Conservation (phyloP, 306 rosid genomes). For the Mucuna pruriens region DNA sequence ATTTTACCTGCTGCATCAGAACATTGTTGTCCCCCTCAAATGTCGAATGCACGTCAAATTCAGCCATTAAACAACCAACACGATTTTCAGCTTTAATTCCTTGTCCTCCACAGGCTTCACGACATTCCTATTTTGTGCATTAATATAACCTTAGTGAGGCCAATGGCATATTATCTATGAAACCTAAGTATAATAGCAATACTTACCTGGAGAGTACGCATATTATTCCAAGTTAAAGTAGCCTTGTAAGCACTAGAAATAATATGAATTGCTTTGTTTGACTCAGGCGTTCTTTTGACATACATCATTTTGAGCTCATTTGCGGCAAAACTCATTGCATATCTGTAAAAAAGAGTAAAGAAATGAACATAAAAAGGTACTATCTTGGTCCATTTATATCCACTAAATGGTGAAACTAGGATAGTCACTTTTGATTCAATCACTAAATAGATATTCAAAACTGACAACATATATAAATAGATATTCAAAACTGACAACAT, state of each 20-base stretch:
- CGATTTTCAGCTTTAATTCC: conserved; percentile 90
- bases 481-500: not conserved
- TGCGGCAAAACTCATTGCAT: conserved; percentile 84
- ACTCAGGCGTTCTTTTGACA: conserved; percentile 68
- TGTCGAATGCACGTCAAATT: conserved; percentile 91
- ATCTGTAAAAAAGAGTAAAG: conserved; percentile 54
- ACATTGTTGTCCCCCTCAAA: conserved; percentile 99
- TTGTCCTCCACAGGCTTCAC: conserved; percentile 97
- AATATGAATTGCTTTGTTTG: conserved; percentile 78
- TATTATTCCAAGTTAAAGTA: conserved; percentile 84
- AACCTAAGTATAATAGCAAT: conserved; percentile 20
- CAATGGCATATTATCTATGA: conserved; percentile 11
- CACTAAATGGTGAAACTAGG: conserved; percentile 4
- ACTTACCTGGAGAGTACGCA: conserved; percentile 86
- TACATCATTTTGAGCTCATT: conserved; percentile 74
- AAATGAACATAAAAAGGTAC: conserved; percentile 19
- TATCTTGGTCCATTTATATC: conserved; percentile 20
- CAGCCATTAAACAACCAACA: conserved; percentile 75
- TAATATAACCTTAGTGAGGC: conserved; percentile 24
- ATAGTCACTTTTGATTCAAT: conserved; percentile 11
- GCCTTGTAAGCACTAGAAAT: conserved; percentile 95
- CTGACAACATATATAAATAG: conserved; percentile 18
- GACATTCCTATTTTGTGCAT: conserved; percentile 76
- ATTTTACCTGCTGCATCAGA: conserved; percentile 90
- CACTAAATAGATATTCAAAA: not conserved